Evolutionary conservation across 208 protist genomes (phyloP).

Genomic region (Borovskyia barvae): DNA sequence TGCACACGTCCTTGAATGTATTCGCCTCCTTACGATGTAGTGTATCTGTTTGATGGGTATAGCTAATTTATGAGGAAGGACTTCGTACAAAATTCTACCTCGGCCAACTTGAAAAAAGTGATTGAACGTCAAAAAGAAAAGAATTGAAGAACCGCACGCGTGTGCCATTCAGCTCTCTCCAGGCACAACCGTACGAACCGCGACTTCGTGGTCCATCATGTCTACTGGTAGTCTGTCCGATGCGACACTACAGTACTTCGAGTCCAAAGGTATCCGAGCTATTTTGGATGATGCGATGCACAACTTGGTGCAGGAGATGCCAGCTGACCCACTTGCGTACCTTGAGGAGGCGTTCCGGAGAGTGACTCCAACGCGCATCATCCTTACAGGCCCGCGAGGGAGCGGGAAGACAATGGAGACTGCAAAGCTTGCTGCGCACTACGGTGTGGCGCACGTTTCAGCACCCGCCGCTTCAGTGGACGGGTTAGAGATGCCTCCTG

Average conservation of each 20-base stretch:
- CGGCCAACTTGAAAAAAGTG: no score
- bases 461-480: conserved; percentile 74
- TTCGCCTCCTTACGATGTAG: no score
- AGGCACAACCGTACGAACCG: not conserved
- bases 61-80: no score
- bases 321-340: conserved; percentile 65
- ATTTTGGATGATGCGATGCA: conserved; percentile 82
- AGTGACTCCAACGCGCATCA: conserved; percentile 48
- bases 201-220: conserved; percentile 30
- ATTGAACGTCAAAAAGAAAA: no score
- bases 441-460: conserved; percentile 75
- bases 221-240: conserved; percentile 66
- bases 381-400: conserved; percentile 81
- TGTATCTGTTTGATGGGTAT: no score
- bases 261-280: conserved; percentile 58
- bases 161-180: no score
- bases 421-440: conserved; percentile 73
- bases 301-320: conserved; percentile 62
- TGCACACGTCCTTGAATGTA: no score
- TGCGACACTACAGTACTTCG: conserved; percentile 60
- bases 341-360: conserved; percentile 45
- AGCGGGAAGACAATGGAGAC: conserved; percentile 93
- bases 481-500: conserved; percentile 30
- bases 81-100: no score
- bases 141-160: no score